phyloP scores from a whole-genome alignment of 2,329 filamentous ascomycete genomes.

The Tolypocladium sp. region DNA sequence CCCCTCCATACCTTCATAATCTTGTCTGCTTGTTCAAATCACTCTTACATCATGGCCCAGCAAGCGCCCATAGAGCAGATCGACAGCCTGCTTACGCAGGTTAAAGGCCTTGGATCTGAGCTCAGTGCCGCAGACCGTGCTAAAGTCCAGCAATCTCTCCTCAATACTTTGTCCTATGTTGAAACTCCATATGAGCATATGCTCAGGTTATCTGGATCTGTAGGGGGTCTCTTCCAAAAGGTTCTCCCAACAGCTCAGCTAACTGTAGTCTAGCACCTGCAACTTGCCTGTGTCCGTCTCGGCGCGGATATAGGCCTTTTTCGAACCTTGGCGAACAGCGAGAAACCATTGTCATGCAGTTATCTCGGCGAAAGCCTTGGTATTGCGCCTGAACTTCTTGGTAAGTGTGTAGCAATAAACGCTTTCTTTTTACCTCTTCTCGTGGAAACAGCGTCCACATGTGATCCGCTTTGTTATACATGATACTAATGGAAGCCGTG shows the following conservation, averaged over 20 bases:
- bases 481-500: not conserved
- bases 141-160: not conserved
- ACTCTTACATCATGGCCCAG: not conserved
- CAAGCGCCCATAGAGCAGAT: not conserved
- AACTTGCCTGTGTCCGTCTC: not conserved
- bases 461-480: too few species aligned
- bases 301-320: not conserved
- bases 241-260: not conserved
- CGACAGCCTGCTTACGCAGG: not conserved
- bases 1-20: not conserved
- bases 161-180: not conserved
- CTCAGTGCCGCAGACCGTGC: not conserved
- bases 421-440: too few species aligned
- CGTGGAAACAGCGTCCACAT: too few species aligned
- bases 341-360: not conserved
- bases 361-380: not conserved
- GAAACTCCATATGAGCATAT: not conserved
- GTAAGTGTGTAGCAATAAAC: not conserved
- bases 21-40: not conserved
- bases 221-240: not conserved
- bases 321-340: not conserved
- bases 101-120: not conserved
- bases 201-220: not conserved
- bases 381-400: not conserved
- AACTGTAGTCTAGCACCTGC: not conserved